phyloP scores from a whole-genome alignment of 1,284 basidiomycete genomes.

The Pseudozyma sp. region DNA sequence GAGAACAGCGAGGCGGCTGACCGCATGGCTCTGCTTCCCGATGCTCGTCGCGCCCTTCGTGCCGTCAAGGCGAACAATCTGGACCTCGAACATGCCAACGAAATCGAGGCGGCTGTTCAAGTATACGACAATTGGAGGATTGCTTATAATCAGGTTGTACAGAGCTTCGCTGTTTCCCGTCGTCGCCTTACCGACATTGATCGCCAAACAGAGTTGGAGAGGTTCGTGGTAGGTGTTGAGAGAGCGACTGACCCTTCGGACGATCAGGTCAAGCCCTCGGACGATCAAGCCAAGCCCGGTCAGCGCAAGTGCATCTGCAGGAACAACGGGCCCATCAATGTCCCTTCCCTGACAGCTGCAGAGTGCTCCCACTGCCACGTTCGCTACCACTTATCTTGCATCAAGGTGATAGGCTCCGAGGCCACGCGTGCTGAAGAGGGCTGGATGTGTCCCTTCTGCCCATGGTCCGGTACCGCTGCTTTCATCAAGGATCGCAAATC shows the following conservation, averaged over 20 bases:
- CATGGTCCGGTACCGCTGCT: constrained; percentile 20
- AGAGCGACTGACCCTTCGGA: constrained; percentile 35
- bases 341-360: constrained; percentile 29
- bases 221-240: constrained; percentile 47
- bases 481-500: constrained; percentile 39
- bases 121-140: constrained; percentile 55
- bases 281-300: constrained; percentile 25
- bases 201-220: constrained; percentile 37
- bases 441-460: constrained; percentile 62
- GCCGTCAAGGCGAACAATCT: constrained; percentile 43
- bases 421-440: constrained; percentile 35
- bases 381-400: constrained; percentile 57
- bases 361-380: constrained; percentile 53
- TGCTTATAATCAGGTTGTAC: constrained; percentile 39
- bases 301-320: constrained; percentile 60
- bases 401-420: constrained; percentile 40
- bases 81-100: constrained; percentile 32
- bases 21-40: constrained; percentile 45
- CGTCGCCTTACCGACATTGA: constrained; percentile 29
- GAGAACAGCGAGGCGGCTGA: constrained; percentile 35
- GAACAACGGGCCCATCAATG: constrained; percentile 23
- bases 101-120: constrained; percentile 41
- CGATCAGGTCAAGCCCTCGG: constrained; percentile 24
- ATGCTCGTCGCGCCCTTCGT: constrained; percentile 48
- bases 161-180: constrained; percentile 21